Conservation (phyloP, 176 grass and related monocot genomes). For the Alloteropsis semialata region DNA sequence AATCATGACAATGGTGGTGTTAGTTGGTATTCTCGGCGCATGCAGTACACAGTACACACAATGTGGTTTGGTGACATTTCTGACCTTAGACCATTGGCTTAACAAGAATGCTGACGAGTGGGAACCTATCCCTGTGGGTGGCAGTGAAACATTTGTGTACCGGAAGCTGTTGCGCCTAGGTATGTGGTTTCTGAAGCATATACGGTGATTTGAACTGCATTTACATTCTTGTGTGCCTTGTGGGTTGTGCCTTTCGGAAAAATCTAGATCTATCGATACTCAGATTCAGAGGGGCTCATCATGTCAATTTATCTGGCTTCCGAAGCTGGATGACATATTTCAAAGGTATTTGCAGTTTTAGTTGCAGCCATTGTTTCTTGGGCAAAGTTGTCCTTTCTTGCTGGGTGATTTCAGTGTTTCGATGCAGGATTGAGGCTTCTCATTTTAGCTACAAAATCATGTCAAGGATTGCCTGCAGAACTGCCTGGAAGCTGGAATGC, state of each 20-base stretch:
- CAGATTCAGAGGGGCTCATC: neutral
- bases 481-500: neutral
- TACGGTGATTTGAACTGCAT: neutral
- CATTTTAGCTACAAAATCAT: neutral
- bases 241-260: neutral
- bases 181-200: neutral
- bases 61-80: neutral
- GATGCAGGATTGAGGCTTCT: neutral
- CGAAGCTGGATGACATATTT: neutral
- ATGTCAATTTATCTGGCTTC: neutral
- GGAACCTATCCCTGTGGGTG: neutral
- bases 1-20: neutral
- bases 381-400: neutral
- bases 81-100: neutral
- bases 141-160: neutral
- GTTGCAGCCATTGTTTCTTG: neutral
- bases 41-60: neutral
- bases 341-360: neutral
- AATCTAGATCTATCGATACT: neutral
- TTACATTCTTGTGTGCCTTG: neutral
- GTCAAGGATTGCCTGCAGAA: neutral
- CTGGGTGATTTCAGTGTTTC: neutral
- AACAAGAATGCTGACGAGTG: neutral
- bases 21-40: neutral
- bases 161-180: neutral